These are phyloP conservation scores for Fusarium veterinarium DNA, from an alignment of 2,329 filamentous ascomycete species.

Conservation along the genomic window DNA sequence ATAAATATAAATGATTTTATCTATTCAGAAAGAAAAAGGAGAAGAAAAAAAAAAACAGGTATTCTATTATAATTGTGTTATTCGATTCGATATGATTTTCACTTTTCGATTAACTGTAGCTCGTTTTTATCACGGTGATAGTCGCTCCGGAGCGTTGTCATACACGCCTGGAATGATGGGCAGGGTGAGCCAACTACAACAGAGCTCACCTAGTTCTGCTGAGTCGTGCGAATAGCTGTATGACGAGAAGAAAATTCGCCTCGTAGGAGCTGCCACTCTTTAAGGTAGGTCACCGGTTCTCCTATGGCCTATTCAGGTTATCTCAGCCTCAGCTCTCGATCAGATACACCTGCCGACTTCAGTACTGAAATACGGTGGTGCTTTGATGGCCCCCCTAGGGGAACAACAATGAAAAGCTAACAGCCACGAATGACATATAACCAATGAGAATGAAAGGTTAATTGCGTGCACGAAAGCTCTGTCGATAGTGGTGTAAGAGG, in stretches of 20 bases:
- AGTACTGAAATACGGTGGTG: constrained; percentile 60
- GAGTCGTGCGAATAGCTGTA: background rate
- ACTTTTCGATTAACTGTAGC: background rate
- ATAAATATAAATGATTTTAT: background rate
- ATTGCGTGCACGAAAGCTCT: constrained; percentile 15
- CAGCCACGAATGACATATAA: constrained; percentile 1
- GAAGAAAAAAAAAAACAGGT: background rate
- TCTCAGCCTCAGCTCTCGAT: constrained; percentile 73
- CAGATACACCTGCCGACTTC: constrained; percentile 75
- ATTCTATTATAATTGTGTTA: background rate
- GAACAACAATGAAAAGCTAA: constrained; percentile 4
- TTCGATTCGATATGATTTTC: background rate
- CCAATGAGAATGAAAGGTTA: constrained; percentile 23
- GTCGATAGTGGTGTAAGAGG: constrained; percentile 2
- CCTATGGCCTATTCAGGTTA: constrained; percentile 79
- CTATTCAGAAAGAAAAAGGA: background rate
- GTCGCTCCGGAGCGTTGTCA: too few species aligned
- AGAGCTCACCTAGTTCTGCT: background rate
- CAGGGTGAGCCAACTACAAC: background rate
- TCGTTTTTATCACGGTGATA: background rate
- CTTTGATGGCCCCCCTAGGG: constrained; percentile 37
- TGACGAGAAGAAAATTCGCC: background rate
- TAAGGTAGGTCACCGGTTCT: constrained; percentile 81
- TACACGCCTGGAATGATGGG: too few species aligned
- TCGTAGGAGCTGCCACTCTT: constrained; percentile 86